phyloP scores from a whole-genome alignment of 1,284 basidiomycete species.

The Ustilago crameri region DNA sequence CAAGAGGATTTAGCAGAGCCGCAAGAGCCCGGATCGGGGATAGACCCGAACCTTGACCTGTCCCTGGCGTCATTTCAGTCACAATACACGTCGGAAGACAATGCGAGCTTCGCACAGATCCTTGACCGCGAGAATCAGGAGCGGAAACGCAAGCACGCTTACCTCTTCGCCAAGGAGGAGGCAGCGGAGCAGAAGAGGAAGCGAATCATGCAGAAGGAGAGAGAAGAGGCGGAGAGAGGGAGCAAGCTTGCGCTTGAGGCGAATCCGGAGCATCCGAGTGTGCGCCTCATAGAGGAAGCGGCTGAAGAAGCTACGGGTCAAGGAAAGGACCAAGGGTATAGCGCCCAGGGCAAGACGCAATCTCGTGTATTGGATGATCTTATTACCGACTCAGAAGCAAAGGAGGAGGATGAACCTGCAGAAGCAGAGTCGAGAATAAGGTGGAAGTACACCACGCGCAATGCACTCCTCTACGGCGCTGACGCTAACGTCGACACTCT shows the following conservation, averaged over 20 bases:
- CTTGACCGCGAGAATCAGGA: slow-evolving; percentile 51
- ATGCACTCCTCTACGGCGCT: slow-evolving; percentile 55
- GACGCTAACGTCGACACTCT: slow-evolving; percentile 49
- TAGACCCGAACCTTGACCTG: slow-evolving; percentile 30
- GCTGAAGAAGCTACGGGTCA: not conserved
- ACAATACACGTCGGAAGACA: slow-evolving; percentile 65
- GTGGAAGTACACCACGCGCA: slow-evolving; percentile 51
- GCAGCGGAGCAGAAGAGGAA: slow-evolving; percentile 34
- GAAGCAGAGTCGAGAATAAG: slow-evolving; percentile 11
- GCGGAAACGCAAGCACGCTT: slow-evolving; percentile 48
- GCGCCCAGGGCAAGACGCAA: not conserved
- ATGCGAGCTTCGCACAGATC: slow-evolving; percentile 62
- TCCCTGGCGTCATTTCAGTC: slow-evolving; percentile 57
- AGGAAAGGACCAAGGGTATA: not conserved
- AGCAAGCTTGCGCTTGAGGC: slow-evolving; percentile 45
- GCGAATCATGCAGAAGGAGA: slow-evolving; percentile 17
- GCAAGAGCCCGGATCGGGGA: slow-evolving; percentile 15
- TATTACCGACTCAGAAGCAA: slow-evolving; percentile 25
- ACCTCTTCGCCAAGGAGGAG: slow-evolving; percentile 55
- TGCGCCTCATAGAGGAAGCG: not conserved
- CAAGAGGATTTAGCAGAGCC: slow-evolving; percentile 10
- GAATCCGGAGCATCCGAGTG: slow-evolving; percentile 22
- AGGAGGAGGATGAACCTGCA: slow-evolving; percentile 22
- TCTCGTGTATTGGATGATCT: slow-evolving; percentile 29
- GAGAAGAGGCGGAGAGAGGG: slow-evolving; percentile 25